Conservation (phyloP, 768 basidiomycete genomes). For the Leccinum variicolor region DNA sequence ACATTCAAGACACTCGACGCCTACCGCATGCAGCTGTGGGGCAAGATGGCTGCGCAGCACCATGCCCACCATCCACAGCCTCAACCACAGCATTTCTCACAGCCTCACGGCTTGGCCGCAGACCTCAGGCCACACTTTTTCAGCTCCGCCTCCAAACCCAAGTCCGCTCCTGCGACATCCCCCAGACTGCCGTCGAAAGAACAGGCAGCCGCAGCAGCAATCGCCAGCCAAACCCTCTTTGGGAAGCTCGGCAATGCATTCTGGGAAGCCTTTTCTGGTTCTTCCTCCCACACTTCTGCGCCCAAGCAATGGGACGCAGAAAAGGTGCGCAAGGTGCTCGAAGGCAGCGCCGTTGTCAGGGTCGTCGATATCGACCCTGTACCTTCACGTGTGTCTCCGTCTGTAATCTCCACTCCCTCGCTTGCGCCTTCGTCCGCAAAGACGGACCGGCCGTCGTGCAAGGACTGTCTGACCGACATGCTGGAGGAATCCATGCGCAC, state of each 20-base stretch:
- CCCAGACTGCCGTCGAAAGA: slow-evolving; percentile 31
- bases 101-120: slow-evolving; percentile 37
- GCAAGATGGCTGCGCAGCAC: slow-evolving; percentile 80
- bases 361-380: slow-evolving; percentile 69
- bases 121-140: slow-evolving; percentile 39
- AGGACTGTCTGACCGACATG: slow-evolving; percentile 35
- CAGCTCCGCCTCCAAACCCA: slow-evolving; percentile 12
- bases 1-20: slow-evolving; percentile 85
- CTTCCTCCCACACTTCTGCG: slow-evolving; percentile 18
- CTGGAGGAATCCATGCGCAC: slow-evolving; percentile 71
- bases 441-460: slow-evolving; percentile 19
- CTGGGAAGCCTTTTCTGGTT: slow-evolving; percentile 85
- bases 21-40: slow-evolving; percentile 91
- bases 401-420: slow-evolving; percentile 1
- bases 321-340: slow-evolving; percentile 77
- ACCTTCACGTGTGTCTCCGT: background rate
- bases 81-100: slow-evolving; percentile 16
- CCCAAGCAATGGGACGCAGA: slow-evolving; percentile 59
- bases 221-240: slow-evolving; percentile 76
- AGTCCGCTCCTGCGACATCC: slow-evolving; percentile 38
- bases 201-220: slow-evolving; percentile 46
- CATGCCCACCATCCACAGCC: slow-evolving; percentile 39
- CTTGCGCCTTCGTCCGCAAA: slow-evolving; percentile 8
- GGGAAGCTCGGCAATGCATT: slow-evolving; percentile 72
- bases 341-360: slow-evolving; percentile 75